These are phyloP conservation scores for Anisodus tanguticus DNA, from an alignment of 257 asterid genomes.

Conservation along the genomic window DNA sequence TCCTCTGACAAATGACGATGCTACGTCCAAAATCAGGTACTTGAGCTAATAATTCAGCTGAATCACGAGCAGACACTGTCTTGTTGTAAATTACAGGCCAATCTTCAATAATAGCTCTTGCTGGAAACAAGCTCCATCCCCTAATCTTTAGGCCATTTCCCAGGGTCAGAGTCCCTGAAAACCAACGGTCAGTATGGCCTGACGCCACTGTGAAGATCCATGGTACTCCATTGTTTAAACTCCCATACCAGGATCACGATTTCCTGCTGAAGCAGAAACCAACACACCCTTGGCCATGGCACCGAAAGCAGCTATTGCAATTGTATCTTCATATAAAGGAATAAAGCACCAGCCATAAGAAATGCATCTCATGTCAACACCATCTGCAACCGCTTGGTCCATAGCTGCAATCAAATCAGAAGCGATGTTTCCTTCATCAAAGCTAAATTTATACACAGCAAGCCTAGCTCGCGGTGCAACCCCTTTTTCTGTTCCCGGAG, in stretches of 20 bases:
- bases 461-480: neutral
- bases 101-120: constrained; percentile 23
- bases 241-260: constrained; percentile 20
- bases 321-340: neutral
- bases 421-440: constrained; percentile 20
- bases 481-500: constrained; percentile 30
- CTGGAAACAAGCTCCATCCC: constrained; percentile 45
- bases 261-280: constrained; percentile 36
- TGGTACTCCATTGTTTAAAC: constrained; percentile 44
- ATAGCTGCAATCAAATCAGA: constrained; percentile 32
- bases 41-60: neutral
- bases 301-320: constrained; percentile 50
- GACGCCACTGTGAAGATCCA: constrained; percentile 49
- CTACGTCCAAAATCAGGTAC: neutral
- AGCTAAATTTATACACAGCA: constrained; percentile 29
- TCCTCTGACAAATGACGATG: constrained; percentile 31
- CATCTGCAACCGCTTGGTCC: constrained; percentile 37
- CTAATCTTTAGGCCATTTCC: constrained; percentile 35
- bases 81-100: constrained; percentile 38
- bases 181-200: constrained; percentile 40
- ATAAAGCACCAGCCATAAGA: neutral
- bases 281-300: constrained; percentile 50
- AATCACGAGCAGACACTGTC: constrained; percentile 36
- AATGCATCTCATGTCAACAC: constrained; percentile 23
- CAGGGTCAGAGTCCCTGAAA: constrained; percentile 37